Evolutionary conservation across 2,329 filamentous ascomycete genomes (phyloP).

Genomic region (Cladosporium sp.): DNA sequence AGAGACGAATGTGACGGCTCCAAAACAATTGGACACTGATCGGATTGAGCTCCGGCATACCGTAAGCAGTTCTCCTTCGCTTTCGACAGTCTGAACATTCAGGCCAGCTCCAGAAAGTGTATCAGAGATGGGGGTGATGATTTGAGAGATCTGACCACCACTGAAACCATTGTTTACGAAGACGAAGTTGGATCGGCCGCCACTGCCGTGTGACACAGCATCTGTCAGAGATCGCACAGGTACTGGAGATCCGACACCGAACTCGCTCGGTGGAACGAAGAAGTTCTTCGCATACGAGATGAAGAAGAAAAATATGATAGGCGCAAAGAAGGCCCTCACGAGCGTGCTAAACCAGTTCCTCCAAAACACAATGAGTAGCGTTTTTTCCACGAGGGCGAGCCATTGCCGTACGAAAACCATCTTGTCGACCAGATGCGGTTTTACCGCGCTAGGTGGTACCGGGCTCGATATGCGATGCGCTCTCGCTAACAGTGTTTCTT

Average conservation of each 20-base stretch:
- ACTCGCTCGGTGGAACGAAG: slow-evolving; percentile 72
- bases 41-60: slow-evolving; percentile 55
- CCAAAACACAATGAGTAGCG: slow-evolving; percentile 50
- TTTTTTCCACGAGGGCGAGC: slow-evolving; percentile 56
- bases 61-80: slow-evolving; percentile 55
- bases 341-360: slow-evolving; percentile 53
- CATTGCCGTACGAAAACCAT: slow-evolving; percentile 43
- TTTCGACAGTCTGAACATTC: slow-evolving; percentile 51
- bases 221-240: slow-evolving; percentile 62
- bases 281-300: slow-evolving; percentile 72
- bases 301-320: slow-evolving; percentile 49
- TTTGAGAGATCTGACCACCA: slow-evolving; percentile 66
- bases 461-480: neutral
- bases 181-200: slow-evolving; percentile 64
- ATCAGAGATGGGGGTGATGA: slow-evolving; percentile 62
- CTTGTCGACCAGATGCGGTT: neutral
- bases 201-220: slow-evolving; percentile 56
- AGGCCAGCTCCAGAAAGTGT: slow-evolving; percentile 55
- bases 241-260: slow-evolving; percentile 62
- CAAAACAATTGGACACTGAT: slow-evolving; percentile 68
- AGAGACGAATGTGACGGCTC: slow-evolving; percentile 68
- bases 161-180: slow-evolving; percentile 71
- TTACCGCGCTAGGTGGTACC: too few relatives aligned
- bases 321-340: slow-evolving; percentile 53
- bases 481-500: neutral